Evolutionary conservation across 208 protist species (phyloP), one percentile per base, ranked within the genome.

Genomic region (Vickermania ingenoplastis): DNA sequence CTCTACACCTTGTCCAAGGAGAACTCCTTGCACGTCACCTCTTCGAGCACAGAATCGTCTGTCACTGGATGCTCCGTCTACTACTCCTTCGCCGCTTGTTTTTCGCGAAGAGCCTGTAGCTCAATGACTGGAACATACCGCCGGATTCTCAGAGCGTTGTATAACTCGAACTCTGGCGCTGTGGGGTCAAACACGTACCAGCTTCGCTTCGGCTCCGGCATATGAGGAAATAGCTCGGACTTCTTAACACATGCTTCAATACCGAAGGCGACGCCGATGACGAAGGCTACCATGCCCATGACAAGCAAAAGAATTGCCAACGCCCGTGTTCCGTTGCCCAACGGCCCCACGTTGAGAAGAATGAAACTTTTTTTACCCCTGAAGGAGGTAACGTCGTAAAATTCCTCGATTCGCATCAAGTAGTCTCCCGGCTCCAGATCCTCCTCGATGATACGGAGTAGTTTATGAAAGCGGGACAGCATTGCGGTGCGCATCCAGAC

Each of bases 401-500:
- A 87, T 71, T 98, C 90, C n/a, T 82, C 68, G 45, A 99, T 78
- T 17, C 77, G 45, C 49, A 99, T 60, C 56, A 70, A 49, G 69
- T 95, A 95, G 13, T 57, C 31, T 13, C 88, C 88, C 7, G 82
- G 71, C 25, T 56, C 14, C 22, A 94, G 70, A 53, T 80, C 72
- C 2, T 57, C 63, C 59, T 97, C 80, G 59, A 98, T 96, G 31
- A 87, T 83, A 36, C 96, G 79, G 78, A 97, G 92, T 51, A 99
- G 87, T 81, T 99, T 99, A 58, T 83, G 80, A 67, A 99, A 99
- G 31, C 64, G 95, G 28, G 95, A 77, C 4, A 98, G 70, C 31
- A 86, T 75, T 21, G 97, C 91, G 30, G 76, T 83, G 31, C 92
- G 73, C 86, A 99, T 96, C 98, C 98, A 99, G 31, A 99, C 97